phyloP scores from a whole-genome alignment of 176 grass and related monocot genomes.

The Microstegium vimineum region DNA sequence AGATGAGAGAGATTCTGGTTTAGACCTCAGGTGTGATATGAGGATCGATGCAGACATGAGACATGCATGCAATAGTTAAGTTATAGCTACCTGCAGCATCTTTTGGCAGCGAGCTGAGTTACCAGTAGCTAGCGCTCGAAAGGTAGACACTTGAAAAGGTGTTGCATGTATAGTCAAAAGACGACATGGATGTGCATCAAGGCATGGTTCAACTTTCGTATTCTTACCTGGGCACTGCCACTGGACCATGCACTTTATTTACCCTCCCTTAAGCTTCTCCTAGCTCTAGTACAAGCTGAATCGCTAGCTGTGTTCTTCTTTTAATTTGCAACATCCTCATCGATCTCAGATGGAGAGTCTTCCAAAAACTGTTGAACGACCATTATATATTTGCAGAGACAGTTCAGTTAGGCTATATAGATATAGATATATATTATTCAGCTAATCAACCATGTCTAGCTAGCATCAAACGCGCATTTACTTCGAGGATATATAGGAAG shows the following conservation, averaged over 20 bases:
- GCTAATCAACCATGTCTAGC: too few species aligned
- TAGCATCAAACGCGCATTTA: too few species aligned
- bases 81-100: background rate
- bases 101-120: background rate
- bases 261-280: too few species aligned
- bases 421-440: too few species aligned
- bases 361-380: background rate
- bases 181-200: conserved; percentile 11
- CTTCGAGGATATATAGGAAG: background rate
- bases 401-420: too few species aligned
- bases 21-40: background rate
- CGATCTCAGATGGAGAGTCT: too few species aligned
- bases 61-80: background rate
- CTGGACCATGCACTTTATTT: too few species aligned
- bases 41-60: background rate
- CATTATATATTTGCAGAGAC: too few species aligned
- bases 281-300: background rate
- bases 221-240: background rate
- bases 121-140: background rate
- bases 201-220: conserved; percentile 33
- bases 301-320: background rate
- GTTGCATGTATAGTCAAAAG: conserved; percentile 15
- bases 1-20: background rate
- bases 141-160: conserved; percentile 27
- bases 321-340: background rate